Conservation (phyloP, 2,329 filamentous ascomycete species). For the Triangularia verruculosa region DNA sequence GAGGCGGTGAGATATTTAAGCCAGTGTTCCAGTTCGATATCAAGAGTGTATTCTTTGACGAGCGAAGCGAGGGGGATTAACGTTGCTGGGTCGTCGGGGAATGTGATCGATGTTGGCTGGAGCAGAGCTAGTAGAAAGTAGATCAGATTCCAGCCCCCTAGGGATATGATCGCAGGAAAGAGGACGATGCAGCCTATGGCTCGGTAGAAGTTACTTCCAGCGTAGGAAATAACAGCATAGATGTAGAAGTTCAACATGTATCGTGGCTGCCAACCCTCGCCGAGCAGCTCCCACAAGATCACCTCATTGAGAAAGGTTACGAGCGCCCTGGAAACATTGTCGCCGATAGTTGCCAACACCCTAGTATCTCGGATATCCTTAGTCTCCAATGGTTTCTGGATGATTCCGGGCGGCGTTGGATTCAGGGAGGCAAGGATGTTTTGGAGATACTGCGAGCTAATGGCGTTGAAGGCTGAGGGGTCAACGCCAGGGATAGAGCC, state of each 20-base stretch:
- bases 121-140: background rate
- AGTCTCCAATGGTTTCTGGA: background rate
- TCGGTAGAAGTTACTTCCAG: background rate
- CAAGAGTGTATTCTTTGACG: background rate
- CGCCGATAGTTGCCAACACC: background rate
- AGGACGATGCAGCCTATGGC: background rate
- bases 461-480: background rate
- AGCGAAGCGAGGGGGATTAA: background rate
- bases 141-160: background rate
- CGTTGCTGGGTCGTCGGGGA: background rate
- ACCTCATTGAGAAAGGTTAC: background rate
- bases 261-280: background rate
- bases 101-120: background rate
- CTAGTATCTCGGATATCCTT: background rate
- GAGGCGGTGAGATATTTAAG: background rate
- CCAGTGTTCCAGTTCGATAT: background rate
- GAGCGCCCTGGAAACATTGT: background rate
- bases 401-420: background rate
- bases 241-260: background rate
- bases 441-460: background rate
- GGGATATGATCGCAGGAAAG: background rate
- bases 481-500: background rate
- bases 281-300: background rate
- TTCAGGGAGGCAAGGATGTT: background rate
- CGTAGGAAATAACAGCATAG: background rate